Evolutionary conservation across 768 basidiomycete species (phyloP), one percentile per base, ranked within the genome.

Genomic region (Ramaria sp.): DNA sequence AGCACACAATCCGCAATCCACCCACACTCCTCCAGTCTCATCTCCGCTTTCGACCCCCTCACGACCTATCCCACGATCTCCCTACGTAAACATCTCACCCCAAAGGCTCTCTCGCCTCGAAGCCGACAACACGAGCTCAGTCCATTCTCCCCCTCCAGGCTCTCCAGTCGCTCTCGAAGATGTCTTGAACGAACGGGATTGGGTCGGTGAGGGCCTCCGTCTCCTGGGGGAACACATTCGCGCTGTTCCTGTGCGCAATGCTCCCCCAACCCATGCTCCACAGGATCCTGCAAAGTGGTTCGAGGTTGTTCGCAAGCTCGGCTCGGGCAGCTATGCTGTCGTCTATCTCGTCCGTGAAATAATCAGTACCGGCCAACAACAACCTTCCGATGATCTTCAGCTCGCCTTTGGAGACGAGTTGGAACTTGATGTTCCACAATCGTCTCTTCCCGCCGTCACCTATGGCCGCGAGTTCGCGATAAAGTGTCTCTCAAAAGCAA

Each of bases 401-500:
- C 28, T 48, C 42, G 59, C 55, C 48, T 34, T 38, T 25, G 27
- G 37, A n/a, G 55, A 57, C 39, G 60, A 56, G 39, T 27, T 51
- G 32, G 43, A 56, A 27, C 44, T 75, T 42, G 79, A 83, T 60
- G 75, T 78, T 64, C 32, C 32, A 3, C 32, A 34, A 74, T 76
- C 41, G 63, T 63, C 48, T 62, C 61, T 52, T 62, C 49, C 75
- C 73, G 52, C 71, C 81, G 61, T 53, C 39, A 66, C 68, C 55
- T 88, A 90, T 59, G 88, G 88, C 22, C 77, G 84, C 55, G 81
- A 92, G 65, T 89, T 83, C 67, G 96, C 96, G n/a, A 79, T 98
- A 71, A 98, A 99, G 76, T 88, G 90, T 68, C 74, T 98, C 59
- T 91, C 89, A 66, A 98, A 97, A 70, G 86, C 84, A 50, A 86